Percentiles rank a stretch among this genome's conserved stretches.
Evolutionary conservation across 148 eudicot species (phyloP).

Genomic region (Tetragonia tetragonoides): DNA sequence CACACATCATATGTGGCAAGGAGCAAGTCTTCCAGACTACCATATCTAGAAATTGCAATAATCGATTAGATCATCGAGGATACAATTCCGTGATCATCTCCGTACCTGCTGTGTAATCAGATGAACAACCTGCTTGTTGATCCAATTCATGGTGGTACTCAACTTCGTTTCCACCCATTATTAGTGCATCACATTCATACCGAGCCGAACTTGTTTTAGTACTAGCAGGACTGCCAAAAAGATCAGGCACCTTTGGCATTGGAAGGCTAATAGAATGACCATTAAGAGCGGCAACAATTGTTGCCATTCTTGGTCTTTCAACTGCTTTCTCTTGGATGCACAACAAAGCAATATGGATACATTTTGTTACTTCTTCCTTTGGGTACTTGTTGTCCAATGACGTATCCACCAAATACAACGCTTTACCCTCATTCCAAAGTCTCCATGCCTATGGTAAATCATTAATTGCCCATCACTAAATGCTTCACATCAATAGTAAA

Average conservation of each 20-base stretch:
- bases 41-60: too few species aligned
- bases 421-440: slow-evolving; percentile 6
- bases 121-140: background rate
- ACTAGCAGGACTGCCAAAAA: background rate
- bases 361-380: slow-evolving; percentile 10
- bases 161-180: background rate
- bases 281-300: slow-evolving; percentile 12
- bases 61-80: background rate
- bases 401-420: background rate
- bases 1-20: too few species aligned
- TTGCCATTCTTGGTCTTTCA: slow-evolving; percentile 15
- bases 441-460: slow-evolving; percentile 11
- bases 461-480: too few species aligned
- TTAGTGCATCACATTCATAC: background rate
- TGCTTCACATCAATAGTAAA: too few species aligned
- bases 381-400: background rate
- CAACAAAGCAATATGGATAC: slow-evolving; percentile 21
- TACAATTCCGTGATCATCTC: background rate
- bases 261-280: slow-evolving; percentile 14
- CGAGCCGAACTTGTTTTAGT: background rate
- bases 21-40: too few species aligned
- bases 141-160: background rate
- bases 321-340: slow-evolving; percentile 12
- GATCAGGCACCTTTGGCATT: slow-evolving; percentile 7
- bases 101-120: background rate